Conservation (phyloP, 1,284 basidiomycete genomes). For the Heterobasidion irregulare region DNA sequence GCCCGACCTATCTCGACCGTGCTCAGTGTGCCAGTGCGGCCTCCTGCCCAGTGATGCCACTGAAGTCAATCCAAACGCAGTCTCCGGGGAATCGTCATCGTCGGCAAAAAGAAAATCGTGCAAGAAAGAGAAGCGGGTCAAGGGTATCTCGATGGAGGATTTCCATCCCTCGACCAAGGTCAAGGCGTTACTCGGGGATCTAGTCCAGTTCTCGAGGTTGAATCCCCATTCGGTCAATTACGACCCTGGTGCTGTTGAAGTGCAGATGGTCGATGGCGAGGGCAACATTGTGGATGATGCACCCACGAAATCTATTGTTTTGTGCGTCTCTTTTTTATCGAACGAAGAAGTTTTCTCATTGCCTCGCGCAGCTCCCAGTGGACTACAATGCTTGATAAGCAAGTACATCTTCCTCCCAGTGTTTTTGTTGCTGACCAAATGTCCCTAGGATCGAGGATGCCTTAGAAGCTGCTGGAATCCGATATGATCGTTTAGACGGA, state of each 20-base stretch:
- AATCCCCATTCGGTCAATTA: slow-evolving; percentile 86
- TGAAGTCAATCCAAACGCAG: slow-evolving; percentile 58
- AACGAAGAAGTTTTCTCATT: slow-evolving; percentile 4
- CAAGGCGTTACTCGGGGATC: slow-evolving; percentile 67
- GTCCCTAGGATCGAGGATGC: slow-evolving; percentile 76
- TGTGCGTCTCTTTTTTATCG: slow-evolving; percentile 45
- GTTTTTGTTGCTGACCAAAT: slow-evolving; percentile 9
- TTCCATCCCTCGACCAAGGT: slow-evolving; percentile 83
- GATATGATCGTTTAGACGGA: slow-evolving; percentile 88
- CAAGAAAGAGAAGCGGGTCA: slow-evolving; percentile 66
- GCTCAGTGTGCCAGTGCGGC: slow-evolving; percentile 66
- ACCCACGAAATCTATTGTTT: slow-evolving; percentile 82
- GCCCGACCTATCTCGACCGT: slow-evolving; percentile 50
- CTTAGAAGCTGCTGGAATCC: slow-evolving; percentile 71
- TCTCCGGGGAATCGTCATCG: slow-evolving; percentile 22
- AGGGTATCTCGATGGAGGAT: slow-evolving; percentile 45
- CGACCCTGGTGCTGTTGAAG: slow-evolving; percentile 60
- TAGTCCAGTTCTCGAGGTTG: slow-evolving; percentile 65
- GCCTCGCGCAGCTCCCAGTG: slow-evolving; percentile 70
- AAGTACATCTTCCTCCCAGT: slow-evolving; percentile 16
- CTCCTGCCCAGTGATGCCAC: slow-evolving; percentile 64
- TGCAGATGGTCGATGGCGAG: slow-evolving; percentile 66
- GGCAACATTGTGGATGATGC: slow-evolving; percentile 66
- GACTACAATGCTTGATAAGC: slow-evolving; percentile 95
- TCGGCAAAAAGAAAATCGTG: slow-evolving; percentile 51